Conservation (phyloP, 2,329 filamentous ascomycete species). For the Trichoderma atroviride region DNA sequence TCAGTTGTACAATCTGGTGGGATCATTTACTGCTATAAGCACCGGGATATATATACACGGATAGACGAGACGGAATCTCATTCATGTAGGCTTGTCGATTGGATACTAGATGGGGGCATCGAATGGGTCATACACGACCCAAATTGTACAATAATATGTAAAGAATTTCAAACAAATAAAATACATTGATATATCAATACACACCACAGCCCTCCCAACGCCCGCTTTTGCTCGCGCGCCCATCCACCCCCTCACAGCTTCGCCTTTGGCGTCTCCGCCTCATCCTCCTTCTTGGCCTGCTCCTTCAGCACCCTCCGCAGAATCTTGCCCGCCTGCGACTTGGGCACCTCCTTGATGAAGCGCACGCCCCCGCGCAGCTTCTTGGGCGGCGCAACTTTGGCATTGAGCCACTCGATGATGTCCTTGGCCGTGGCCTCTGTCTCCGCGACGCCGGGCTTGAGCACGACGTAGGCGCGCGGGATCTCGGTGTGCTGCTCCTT, state of each 20-base stretch:
- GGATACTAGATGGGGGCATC: slow-evolving; percentile 6
- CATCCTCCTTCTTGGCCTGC: slow-evolving; percentile 43
- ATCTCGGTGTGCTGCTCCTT: slow-evolving; percentile 66
- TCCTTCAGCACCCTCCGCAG: slow-evolving; percentile 54
- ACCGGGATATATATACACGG: neutral
- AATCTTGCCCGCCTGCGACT: slow-evolving; percentile 62
- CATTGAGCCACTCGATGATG: slow-evolving; percentile 48
- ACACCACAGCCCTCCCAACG: neutral
- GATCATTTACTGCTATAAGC: neutral
- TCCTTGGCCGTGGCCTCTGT: slow-evolving; percentile 40
- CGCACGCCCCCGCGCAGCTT: slow-evolving; percentile 69
- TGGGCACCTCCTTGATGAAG: slow-evolving; percentile 70
- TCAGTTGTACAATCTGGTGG: neutral
- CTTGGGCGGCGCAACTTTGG: slow-evolving; percentile 67
- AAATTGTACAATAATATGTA: slow-evolving; percentile 13
- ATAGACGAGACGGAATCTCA: neutral
- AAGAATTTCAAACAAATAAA: neutral
- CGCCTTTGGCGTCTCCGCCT: slow-evolving; percentile 31
- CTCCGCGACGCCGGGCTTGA: slow-evolving; percentile 41
- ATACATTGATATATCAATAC: neutral
- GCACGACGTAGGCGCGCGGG: slow-evolving; percentile 54
- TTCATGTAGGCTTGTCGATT: slow-evolving; percentile 15
- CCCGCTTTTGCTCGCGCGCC: neutral
- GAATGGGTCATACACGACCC: neutral
- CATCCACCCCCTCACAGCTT: slow-evolving; percentile 40